Evolutionary conservation across 768 basidiomycete species (phyloP), one percentile per base, ranked within the genome.

Genomic region (Mycena vulgaris): DNA sequence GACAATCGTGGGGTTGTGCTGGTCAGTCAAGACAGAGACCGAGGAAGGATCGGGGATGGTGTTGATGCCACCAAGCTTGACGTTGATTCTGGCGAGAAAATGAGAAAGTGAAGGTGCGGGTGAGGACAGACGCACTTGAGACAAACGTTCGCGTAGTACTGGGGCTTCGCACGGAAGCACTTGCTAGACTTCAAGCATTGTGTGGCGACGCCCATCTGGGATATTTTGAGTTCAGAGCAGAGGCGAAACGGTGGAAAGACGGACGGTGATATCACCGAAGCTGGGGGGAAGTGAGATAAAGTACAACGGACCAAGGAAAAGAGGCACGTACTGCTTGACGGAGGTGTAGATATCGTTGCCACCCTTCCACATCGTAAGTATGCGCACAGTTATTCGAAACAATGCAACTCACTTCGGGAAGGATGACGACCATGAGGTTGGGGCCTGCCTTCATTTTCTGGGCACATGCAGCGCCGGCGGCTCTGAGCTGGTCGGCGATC

Each of bases 91-190:
- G 51, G 23, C 10, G 52, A 53, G 19, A 17, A 8, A 6, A 5
- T n/a, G 13, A 31, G 31, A 9, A 33, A 10, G 13, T 19, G 33
- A 33, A 5, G 3, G 19, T 3, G 11, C 2, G 11, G 2, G 14
- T 2, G 6, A 48, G 23, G 13, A 48, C 1, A 27, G 25, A 25
- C 47, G 5, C 8, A 48, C 47, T 56, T 56, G 21, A 55, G 53
- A 33, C 53, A 90, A 8, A 95, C 91, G 69, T 95, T 95, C 0
- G 94, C 94, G 68, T 86, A 95, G 74, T 95, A 95, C 71, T 95
- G 94, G 0, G 88, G 80, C 68, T 90, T 94, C 0, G 92, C 93
- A 5, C 86, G 82, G 71, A 80, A 85, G 75, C 92, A 92, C 74
- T 94, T 94, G 6, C 77, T 80, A 21, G 85, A 84, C 78, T 93